Percentiles rank a stretch among this genome's conserved stretches.
Conservation (phyloP, 495 filamentous ascomycete genomes). For the Oidiodendron maius region DNA sequence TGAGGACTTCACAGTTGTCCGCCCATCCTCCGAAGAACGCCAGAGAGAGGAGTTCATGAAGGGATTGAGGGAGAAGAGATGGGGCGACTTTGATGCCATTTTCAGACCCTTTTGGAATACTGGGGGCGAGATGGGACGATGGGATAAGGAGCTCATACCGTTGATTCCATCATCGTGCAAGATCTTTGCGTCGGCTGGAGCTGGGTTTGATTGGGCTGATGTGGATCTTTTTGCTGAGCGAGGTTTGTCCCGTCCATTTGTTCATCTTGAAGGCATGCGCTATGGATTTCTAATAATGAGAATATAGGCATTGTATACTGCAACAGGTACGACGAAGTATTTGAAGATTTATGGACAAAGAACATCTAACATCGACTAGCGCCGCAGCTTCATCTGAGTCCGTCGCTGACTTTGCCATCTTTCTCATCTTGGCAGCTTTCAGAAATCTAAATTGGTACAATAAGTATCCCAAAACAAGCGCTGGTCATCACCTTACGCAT, state of each 20-base stretch:
- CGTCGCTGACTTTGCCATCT: slow-evolving; percentile 50
- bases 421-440: slow-evolving; percentile 50
- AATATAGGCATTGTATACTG: slow-evolving; percentile 20
- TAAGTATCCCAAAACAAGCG: not conserved
- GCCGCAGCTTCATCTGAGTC: slow-evolving; percentile 53
- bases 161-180: slow-evolving; percentile 58
- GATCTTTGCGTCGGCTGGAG: slow-evolving; percentile 67
- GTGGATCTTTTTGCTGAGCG: slow-evolving; percentile 57
- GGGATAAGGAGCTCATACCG: slow-evolving; percentile 65
- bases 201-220: slow-evolving; percentile 76
- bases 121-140: slow-evolving; percentile 71
- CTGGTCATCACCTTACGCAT: not conserved
- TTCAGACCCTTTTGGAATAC: slow-evolving; percentile 77
- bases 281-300: not conserved
- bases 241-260: slow-evolving; percentile 38
- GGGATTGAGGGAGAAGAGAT: slow-evolving; percentile 56
- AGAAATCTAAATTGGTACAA: slow-evolving; percentile 42
- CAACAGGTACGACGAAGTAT: slow-evolving; percentile 14
- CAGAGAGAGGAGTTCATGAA: slow-evolving; percentile 52
- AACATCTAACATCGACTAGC: slow-evolving; percentile 21
- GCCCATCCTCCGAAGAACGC: slow-evolving; percentile 43
- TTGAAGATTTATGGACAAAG: not conserved
- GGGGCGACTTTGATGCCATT: slow-evolving; percentile 68
- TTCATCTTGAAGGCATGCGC: not conserved
- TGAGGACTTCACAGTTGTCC: slow-evolving; percentile 51